A percentile compares a stretch with the other conserved stretches of the same genome.
Evolutionary conservation across 306 rosid genomes (phyloP).

Genomic region (Ormosia emarginata): DNA sequence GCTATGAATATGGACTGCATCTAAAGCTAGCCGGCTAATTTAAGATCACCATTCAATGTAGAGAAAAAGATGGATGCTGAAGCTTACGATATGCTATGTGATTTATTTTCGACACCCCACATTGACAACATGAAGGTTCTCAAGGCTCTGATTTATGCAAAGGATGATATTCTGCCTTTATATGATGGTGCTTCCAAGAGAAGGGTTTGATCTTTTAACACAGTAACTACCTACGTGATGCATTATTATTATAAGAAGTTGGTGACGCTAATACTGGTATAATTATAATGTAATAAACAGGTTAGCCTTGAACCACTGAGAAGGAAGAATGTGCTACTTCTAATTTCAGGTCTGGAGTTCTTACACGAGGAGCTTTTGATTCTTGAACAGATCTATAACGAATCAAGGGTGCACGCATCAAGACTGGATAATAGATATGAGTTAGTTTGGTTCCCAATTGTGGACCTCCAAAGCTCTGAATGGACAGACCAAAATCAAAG

Average conservation of each 20-base stretch:
- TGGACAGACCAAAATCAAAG: conserved; percentile 34
- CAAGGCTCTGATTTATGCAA: conserved; percentile 49
- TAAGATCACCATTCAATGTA: conserved; percentile 21
- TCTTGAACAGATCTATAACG: conserved; percentile 61
- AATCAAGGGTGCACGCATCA: conserved; percentile 42
- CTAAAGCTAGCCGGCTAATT: background rate
- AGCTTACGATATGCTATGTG: conserved; percentile 37
- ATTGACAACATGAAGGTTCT: conserved; percentile 61
- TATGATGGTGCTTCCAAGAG: conserved; percentile 50
- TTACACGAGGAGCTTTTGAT: conserved; percentile 49
- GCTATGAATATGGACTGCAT: background rate
- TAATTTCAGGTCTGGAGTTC: conserved; percentile 55
- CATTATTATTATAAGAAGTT: background rate
- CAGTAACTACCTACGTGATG: background rate
- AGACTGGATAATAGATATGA: conserved; percentile 44
- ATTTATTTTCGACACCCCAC: conserved; percentile 38
- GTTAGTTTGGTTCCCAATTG: conserved; percentile 59
- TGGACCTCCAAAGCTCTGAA: conserved; percentile 30
- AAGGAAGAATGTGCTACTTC: conserved; percentile 62
- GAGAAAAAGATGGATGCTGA: conserved; percentile 49
- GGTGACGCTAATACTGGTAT: conserved; percentile 1
- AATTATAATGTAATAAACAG: conserved; percentile 39
- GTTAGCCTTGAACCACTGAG: conserved; percentile 55
- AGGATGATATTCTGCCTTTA: conserved; percentile 53
- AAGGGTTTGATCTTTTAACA: conserved; percentile 44